Percentiles rank a stretch among this genome's conserved stretches.
Evolutionary conservation across 2,329 filamentous ascomycete species (phyloP).

Genomic region (Neospermospora avenae): DNA sequence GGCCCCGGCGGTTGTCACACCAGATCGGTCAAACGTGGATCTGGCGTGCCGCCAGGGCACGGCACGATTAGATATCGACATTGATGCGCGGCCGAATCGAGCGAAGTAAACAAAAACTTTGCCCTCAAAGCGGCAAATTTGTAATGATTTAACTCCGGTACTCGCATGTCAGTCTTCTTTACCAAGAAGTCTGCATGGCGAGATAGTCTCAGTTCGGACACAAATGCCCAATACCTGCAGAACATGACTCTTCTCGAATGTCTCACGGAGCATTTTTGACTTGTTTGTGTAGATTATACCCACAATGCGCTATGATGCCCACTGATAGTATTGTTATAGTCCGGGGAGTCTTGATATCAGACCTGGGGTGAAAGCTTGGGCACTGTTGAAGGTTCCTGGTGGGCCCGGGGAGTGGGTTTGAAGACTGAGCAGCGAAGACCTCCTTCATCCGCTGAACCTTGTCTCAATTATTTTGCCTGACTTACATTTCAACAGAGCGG

Average conservation of each 20-base stretch:
- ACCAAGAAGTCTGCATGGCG: neutral
- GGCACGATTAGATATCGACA: neutral
- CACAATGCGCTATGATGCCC: neutral
- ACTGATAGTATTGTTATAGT: neutral
- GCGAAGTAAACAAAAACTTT: neutral
- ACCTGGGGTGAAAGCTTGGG: neutral
- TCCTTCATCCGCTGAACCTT: too few relatives aligned
- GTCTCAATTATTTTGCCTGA: too few relatives aligned
- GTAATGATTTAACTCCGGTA: neutral
- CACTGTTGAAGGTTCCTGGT: too few relatives aligned
- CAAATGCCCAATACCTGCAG: neutral
- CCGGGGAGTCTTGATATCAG: neutral
- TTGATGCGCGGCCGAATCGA: neutral
- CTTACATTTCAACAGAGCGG: neutral
- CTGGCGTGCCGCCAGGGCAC: neutral
- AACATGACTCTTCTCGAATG: neutral
- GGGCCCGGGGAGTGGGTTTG: too few relatives aligned
- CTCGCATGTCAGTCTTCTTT: neutral
- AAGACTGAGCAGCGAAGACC: too few relatives aligned
- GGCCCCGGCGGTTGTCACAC: neutral
- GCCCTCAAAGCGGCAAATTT: neutral
- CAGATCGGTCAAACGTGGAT: neutral
- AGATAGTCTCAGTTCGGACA: neutral
- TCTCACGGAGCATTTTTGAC: neutral
- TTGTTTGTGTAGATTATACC: neutral